Evolutionary conservation across 192 early-diverging fungal species (phyloP), one percentile per base, ranked within the genome.

Genomic region (Coemansia guatemalensis): DNA sequence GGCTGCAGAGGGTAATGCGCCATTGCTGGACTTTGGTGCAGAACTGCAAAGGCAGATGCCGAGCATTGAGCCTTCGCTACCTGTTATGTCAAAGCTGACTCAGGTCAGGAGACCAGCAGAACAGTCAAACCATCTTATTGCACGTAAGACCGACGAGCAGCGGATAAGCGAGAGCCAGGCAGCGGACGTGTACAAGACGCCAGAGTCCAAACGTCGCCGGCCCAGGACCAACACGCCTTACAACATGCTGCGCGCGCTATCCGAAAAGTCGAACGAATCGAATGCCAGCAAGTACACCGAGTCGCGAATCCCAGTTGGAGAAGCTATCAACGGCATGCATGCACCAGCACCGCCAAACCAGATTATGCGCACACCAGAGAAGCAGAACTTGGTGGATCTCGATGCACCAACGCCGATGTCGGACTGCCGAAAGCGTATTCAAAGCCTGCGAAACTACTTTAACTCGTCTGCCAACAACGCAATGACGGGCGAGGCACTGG

Each of bases 391-490:
- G 2, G 14, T 8, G 23, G 11, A 33, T 2, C 14, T 30, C 8
- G 47, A 32, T 18, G 53, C 53, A 3, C 41, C 71, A 6, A 65
- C 71, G 25, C 51, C 64, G 18, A 51, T 14, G 26, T 54, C 71
- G 3, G 71, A 67, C n/a, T 44, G 60, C 25, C 56, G 61, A n/a
- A 21, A 57, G 61, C 74, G 74, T 33, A 58, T 77, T 17, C 33
- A 77, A n/a, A 68, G 60, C 24, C 50, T 77, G 64, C 59, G 65
- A n/a, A 61, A 57, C 58, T 68, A 57, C 50, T 77, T 77, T 63
- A 53, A 39, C 51, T 23, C 56, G 48, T 48, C 22, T 8, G 33
- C 58, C 32, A 9, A 22, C 35, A 50, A 69, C 2, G 30, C 29
- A 23, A 32, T 49, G 48, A 5, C 32, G 21, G 53, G 24, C 35